Base-by-base conservation (phyloP, 805 yeast genomes). In the Pichia heedii region DNA sequence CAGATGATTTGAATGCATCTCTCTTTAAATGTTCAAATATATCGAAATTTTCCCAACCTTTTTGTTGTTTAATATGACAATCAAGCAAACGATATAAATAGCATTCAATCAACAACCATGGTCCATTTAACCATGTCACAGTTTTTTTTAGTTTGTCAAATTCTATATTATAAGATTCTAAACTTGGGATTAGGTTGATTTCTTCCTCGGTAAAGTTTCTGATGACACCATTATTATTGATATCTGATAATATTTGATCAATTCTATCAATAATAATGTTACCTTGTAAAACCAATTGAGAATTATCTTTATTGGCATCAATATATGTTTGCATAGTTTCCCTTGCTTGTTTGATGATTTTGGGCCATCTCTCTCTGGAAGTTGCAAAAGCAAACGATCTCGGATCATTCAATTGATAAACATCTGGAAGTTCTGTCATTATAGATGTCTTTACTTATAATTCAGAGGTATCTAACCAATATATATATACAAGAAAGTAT, bases 21-120 rank as follows among this genome's bases (percentile, higher is more conserved):
- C 79, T 71, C 61, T 93, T 93, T 60, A 81, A 71, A 27, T 66
- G 60, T 46, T 76, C 74, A 57, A 89, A 93, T 32, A 88, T 67
- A 58, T 93, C 98, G 59, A 77, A 88, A 13, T 66, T 53, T 36
- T 60, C 50, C 81, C 81, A 79, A 36, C 57, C 54, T 4, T 68
- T 45, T 35, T 61, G 65, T 2, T 55, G 53, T 37, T 65, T 61
- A 54, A 81, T 68, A 32, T 61, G 57, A 1, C 56, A 52, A 55
- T 82, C 74, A 43, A 84, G 63, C 47, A 69, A 61, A 46, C 95
- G 77, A 65, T 93, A 93, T 46, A 93, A 59, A 57, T 82, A 81
- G 61, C 96, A 82, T 62, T 94, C 99, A 35, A 83, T 68, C 56
- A 72, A 82, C 42, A 93, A 67, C 99, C 99, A 93, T 18, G 95